A percentile compares a stretch with the other conserved stretches of the same genome.
These are phyloP conservation scores for Lathyrus tuberosus DNA, from an alignment of 306 rosid genomes.

Conservation along the genomic window DNA sequence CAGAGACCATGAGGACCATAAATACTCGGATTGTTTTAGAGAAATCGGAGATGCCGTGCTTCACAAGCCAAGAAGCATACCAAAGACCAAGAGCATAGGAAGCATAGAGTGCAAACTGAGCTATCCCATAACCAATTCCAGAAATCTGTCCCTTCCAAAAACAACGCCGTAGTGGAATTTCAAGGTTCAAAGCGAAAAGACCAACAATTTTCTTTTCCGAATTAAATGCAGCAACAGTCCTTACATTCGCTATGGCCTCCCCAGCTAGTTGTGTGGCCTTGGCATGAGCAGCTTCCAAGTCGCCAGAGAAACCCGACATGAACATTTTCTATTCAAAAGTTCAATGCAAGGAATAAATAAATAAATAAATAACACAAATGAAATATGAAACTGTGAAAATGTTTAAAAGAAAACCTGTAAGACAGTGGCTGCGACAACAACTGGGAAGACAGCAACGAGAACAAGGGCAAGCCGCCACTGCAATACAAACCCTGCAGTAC, in stretches of 20 bases:
- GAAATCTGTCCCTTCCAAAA: slow-evolving; percentile 97
- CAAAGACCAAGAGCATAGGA: slow-evolving; percentile 96
- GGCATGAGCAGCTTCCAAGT: slow-evolving; percentile 88
- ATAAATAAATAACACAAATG: too few relatives aligned
- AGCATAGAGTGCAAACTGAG: slow-evolving; percentile 87
- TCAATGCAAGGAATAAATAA: neutral
- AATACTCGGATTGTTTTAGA: slow-evolving; percentile 87
- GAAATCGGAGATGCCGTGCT: slow-evolving; percentile 91
- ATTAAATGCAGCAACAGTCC: slow-evolving; percentile 91
- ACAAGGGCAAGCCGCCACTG: slow-evolving; percentile 98
- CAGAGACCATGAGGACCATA: slow-evolving; percentile 93
- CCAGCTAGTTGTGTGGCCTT: slow-evolving; percentile 97
- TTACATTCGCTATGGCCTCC: slow-evolving; percentile 93
- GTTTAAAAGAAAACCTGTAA: slow-evolving; percentile 62
- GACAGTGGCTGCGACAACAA: slow-evolving; percentile 98
- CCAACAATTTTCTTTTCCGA: slow-evolving; percentile 82
- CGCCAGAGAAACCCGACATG: slow-evolving; percentile 97
- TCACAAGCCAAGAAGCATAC: slow-evolving; percentile 99
- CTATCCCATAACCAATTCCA: slow-evolving; percentile 87
- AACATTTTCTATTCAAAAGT: slow-evolving; percentile 79
- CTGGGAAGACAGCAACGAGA: slow-evolving; percentile 92
- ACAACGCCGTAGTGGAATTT: slow-evolving; percentile 74
- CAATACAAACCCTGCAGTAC: slow-evolving; percentile 92
- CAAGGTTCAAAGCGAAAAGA: slow-evolving; percentile 73
- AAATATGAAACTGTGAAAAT: too few relatives aligned